phyloP scores from a whole-genome alignment of 345 rosid species.

The Arabis alpina region DNA sequence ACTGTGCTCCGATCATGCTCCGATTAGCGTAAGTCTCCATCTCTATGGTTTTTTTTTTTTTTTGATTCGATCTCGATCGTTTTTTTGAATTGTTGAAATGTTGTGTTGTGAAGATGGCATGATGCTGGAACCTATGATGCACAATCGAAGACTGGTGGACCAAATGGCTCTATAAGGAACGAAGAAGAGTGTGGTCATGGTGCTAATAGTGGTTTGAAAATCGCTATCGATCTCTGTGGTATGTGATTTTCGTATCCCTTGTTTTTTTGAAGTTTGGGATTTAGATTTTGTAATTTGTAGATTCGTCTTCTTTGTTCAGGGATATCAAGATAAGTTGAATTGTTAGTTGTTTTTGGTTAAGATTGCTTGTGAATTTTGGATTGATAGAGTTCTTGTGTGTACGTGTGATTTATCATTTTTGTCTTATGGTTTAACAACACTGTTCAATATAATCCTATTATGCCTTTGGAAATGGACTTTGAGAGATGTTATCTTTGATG shows the following conservation, averaged over 20 bases:
- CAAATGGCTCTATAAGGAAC: conserved; percentile 88
- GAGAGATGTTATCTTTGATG: conserved; percentile 29
- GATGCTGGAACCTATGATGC: conserved; percentile 94
- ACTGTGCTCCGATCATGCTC: conserved; percentile 97
- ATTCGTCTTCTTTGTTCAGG: conserved; percentile 8
- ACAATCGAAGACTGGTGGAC: conserved; percentile 80
- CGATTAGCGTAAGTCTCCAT: conserved; percentile 72
- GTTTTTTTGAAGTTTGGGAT: background rate
- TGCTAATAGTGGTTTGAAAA: conserved; percentile 78
- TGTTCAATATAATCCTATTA: background rate
- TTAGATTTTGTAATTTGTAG: background rate
- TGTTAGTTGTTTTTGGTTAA: background rate
- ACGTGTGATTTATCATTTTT: background rate
- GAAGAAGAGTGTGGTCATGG: conserved; percentile 82
- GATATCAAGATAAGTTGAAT: background rate
- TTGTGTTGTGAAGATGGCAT: conserved; percentile 70
- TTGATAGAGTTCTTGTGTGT: background rate
- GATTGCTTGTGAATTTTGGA: background rate
- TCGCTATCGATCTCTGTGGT: conserved; percentile 86
- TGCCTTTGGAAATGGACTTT: conserved; percentile 14
- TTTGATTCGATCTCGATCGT: background rate
- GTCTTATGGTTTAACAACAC: background rate
- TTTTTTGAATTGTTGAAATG: background rate
- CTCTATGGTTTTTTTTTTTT: background rate
- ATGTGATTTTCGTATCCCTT: conserved; percentile 20